A percentile compares a stretch with the other conserved stretches of the same genome.
phyloP scores from a whole-genome alignment of 805 yeast genomes.

The Ogataea methanolica region DNA sequence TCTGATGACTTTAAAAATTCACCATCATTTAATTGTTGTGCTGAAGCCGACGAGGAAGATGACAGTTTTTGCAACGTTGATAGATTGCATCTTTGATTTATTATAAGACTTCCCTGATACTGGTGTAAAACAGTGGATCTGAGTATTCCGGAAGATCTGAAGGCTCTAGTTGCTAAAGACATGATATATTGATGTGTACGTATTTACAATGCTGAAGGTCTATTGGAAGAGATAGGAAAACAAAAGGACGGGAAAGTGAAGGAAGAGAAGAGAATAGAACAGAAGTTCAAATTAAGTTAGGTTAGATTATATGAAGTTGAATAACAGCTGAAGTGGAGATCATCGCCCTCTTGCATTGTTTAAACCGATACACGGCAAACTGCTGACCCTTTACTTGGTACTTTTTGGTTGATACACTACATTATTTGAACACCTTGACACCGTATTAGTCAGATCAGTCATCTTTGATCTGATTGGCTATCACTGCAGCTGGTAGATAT shows the following conservation, averaged over 20 bases:
- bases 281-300: neutral
- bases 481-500: no score
- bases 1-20: neutral
- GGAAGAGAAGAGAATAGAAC: neutral
- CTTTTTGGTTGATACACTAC: no score
- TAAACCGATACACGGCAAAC: no score
- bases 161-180: neutral
- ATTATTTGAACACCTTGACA: no score
- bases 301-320: neutral
- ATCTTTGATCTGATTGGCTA: no score
- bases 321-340: neutral
- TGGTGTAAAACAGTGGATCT: neutral
- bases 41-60: no score
- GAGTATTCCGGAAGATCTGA: neutral
- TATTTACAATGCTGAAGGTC: neutral
- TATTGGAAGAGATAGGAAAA: neutral
- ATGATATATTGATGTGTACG: neutral
- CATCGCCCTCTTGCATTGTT: no score
- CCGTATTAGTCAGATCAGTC: no score
- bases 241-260: neutral
- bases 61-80: no score
- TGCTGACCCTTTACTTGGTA: no score
- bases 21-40: neutral
- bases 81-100: no score
- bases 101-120: neutral